These are phyloP conservation scores for Umbelopsis sp. DNA, from an alignment of 192 early-diverging fungal species.

Conservation along the genomic window DNA sequence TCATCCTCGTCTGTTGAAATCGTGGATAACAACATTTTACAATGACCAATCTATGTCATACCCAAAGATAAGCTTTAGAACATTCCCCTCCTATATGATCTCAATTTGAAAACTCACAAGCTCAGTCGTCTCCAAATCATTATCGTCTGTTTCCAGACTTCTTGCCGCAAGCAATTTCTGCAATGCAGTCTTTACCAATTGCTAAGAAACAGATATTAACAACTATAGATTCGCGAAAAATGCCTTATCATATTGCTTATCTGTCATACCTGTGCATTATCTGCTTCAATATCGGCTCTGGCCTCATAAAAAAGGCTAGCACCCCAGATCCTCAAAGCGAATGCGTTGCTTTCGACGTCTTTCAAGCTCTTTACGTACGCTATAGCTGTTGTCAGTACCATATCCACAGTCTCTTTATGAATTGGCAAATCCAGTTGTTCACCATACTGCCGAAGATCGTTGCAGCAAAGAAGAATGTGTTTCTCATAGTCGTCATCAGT, in stretches of 20 bases:
- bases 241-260: too few species aligned
- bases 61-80: not conserved
- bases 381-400: constrained; percentile 4
- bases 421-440: constrained; percentile 25
- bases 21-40: constrained; percentile 30
- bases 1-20: constrained; percentile 36
- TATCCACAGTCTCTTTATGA: not conserved
- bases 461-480: not conserved
- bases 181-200: not conserved
- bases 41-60: constrained; percentile 8
- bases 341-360: constrained; percentile 21
- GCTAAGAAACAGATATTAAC: not conserved
- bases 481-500: constrained; percentile 13
- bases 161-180: constrained; percentile 4
- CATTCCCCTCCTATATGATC: not conserved
- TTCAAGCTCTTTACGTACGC: not conserved
- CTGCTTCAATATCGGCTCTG: constrained; percentile 12
- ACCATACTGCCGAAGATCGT: constrained; percentile 25
- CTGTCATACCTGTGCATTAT: not conserved
- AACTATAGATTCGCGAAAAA: too few species aligned
- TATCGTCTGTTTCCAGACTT: not conserved
- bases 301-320: constrained; percentile 28
- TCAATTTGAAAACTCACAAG: constrained; percentile 21
- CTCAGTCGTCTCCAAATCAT: constrained; percentile 22
- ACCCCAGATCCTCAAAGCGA: constrained; percentile 22